Evolutionary conservation across 371 early-diverging fungal species (phyloP).

Genomic region (Mortierella sp.): DNA sequence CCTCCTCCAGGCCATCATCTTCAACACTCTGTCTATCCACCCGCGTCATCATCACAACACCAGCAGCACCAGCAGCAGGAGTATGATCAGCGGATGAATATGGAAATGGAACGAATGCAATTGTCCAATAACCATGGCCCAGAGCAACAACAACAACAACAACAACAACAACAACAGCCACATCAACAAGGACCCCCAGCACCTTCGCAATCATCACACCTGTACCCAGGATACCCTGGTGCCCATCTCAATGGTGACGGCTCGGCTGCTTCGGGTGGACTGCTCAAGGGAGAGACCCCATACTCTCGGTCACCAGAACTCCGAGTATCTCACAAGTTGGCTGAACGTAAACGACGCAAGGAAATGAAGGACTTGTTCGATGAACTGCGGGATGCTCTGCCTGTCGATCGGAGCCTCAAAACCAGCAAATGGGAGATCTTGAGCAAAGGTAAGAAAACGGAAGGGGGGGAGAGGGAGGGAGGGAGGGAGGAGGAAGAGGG

Average conservation of each 20-base stretch:
- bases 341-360: conserved; percentile 85
- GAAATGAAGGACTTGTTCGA: conserved; percentile 93
- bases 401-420: conserved; percentile 79
- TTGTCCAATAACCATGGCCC: conserved; percentile 22
- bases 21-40: neutral
- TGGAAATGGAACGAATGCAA: conserved; percentile 47
- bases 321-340: conserved; percentile 82
- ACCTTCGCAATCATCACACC: too few relatives aligned
- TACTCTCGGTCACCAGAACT: conserved; percentile 78
- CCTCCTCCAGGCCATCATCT: conserved; percentile 3
- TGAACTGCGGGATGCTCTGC: conserved; percentile 78
- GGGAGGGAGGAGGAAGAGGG: too few relatives aligned
- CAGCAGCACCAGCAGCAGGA: conserved; percentile 21
- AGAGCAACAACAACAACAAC: neutral
- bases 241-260: conserved; percentile 1
- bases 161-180: neutral
- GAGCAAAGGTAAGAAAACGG: conserved; percentile 70
- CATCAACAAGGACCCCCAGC: neutral
- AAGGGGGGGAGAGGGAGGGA: too few relatives aligned
- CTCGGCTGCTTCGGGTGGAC: conserved; percentile 2
- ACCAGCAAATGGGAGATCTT: conserved; percentile 91
- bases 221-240: conserved; percentile 42
- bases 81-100: conserved; percentile 44
- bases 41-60: conserved; percentile 18
- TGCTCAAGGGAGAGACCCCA: conserved; percentile 62